These are phyloP conservation scores for Hypericum perforatum DNA, from an alignment of 345 rosid genomes.

Conservation along the genomic window DNA sequence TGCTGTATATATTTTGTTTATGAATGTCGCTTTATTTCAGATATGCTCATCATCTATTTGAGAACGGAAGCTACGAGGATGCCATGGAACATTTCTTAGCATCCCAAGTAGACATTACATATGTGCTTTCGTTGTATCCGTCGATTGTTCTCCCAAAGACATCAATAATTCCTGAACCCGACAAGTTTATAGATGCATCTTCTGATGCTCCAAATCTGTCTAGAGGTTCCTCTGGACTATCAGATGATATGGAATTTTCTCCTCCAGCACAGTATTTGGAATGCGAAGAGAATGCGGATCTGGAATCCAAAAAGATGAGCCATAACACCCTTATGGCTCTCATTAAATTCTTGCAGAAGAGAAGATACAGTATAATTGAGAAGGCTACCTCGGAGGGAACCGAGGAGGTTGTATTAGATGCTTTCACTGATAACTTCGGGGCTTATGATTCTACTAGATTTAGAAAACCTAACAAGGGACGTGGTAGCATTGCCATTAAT, in stretches of 20 bases:
- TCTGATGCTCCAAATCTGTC: constrained; percentile 58
- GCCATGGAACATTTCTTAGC: constrained; percentile 97
- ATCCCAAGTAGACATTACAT: constrained; percentile 90
- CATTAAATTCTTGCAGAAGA: constrained; percentile 84
- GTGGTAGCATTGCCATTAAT: constrained; percentile 49
- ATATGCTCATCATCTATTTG: constrained; percentile 92
- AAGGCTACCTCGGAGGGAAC: constrained; percentile 95
- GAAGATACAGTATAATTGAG: constrained; percentile 61
- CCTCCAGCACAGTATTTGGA: constrained; percentile 39
- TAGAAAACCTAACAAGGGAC: constrained; percentile 79
- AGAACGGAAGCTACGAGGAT: constrained; percentile 88
- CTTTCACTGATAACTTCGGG: constrained; percentile 61
- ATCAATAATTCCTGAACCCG: constrained; percentile 53
- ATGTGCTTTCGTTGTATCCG: constrained; percentile 86
- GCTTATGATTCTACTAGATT: constrained; percentile 50
- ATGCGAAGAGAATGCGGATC: constrained; percentile 55
- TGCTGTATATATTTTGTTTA: too few relatives aligned
- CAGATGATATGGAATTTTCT: constrained; percentile 73
- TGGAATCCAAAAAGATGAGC: constrained; percentile 86
- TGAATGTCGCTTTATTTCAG: constrained; percentile 29
- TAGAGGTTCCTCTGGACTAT: constrained; percentile 75
- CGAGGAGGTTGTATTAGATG: constrained; percentile 85
- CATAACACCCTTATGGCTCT: constrained; percentile 99
- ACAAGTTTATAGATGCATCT: constrained; percentile 52
- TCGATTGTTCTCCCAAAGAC: constrained; percentile 82